Base-by-base conservation (phyloP, 1,284 basidiomycete genomes). In the Heliocybe sulcata region DNA sequence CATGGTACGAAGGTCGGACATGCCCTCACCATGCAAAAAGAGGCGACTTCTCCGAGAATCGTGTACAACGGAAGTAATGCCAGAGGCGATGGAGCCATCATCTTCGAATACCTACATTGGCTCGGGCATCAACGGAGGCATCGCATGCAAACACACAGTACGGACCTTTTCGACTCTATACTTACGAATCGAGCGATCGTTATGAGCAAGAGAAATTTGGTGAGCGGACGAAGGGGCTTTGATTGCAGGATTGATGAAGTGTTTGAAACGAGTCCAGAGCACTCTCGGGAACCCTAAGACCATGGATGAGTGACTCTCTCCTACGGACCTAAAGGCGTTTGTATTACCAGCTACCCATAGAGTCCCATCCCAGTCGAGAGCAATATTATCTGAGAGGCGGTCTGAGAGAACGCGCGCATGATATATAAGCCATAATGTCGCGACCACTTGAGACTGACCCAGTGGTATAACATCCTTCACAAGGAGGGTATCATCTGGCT, bases 161-260 rank as follows among this genome's bases (percentile, higher is more conserved):
- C 45, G 25, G 16, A 82, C 83, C 75, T 79, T 85, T 54, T 82
- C 77, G n/a, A 84, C 63, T 49, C 72, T 77, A 60, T 77, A 83
- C 59, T 85, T 87, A 57, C 82, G 75, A n/a, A 82, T 83, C 56
- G 79, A 85, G 61, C 81, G 85, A 4, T 79, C 70, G 25, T 68
- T 64, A 4, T 66, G 61, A 60, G 85, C 85, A 47, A 74, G 65
- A 0, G 80, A 74, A 49, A 87, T 69, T n/a, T 78, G 75, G 48
- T 81, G 61, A 0, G 73, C 82, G 26, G 75, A 72, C 0, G 78
- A 76, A 6, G 83, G 72, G 2, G 73, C 66, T 16, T 62, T 65
- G 25, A 63, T 57, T 1, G 67, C 66, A 20, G 73, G 75, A 61
- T 77, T 65, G 1, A 62, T 62, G 14, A 76, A 72, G 61, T 75